Conservation (phyloP, 495 filamentous ascomycete species). For the Penicillium desertorum region DNA sequence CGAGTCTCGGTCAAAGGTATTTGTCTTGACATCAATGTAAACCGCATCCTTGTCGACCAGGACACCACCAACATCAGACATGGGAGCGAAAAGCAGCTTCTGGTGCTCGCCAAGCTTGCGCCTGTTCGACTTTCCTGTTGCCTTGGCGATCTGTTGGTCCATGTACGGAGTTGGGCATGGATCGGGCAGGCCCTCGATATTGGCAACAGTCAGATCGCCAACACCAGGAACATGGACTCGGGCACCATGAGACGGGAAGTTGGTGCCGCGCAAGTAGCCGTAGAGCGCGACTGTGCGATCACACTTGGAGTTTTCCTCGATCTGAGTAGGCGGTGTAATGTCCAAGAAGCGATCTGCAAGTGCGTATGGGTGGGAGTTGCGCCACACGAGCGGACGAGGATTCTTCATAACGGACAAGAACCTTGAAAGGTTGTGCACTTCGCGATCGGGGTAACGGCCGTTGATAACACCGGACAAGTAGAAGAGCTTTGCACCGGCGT, state of each 20-base stretch:
- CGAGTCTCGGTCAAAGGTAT: slow-evolving; percentile 71
- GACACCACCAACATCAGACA: slow-evolving; percentile 95
- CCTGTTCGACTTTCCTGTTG: slow-evolving; percentile 72
- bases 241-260: slow-evolving; percentile 84
- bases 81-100: slow-evolving; percentile 91
- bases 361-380: slow-evolving; percentile 91
- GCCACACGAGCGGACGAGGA: slow-evolving; percentile 91
- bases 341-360: slow-evolving; percentile 92
- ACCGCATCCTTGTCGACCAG: slow-evolving; percentile 79
- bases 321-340: slow-evolving; percentile 84
- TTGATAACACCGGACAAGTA: slow-evolving; percentile 95
- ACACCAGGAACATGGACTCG: slow-evolving; percentile 91
- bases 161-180: slow-evolving; percentile 92
- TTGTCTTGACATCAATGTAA: slow-evolving; percentile 72
- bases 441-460: slow-evolving; percentile 92
- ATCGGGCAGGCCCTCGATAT: slow-evolving; percentile 84
- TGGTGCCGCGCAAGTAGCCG: slow-evolving; percentile 93
- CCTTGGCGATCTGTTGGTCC: slow-evolving; percentile 79
- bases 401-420: slow-evolving; percentile 99
- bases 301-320: slow-evolving; percentile 83
- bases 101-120: slow-evolving; percentile 89
- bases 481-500: slow-evolving; percentile 94
- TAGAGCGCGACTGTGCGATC: slow-evolving; percentile 89
- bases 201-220: slow-evolving; percentile 84
- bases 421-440: slow-evolving; percentile 90